phyloP scores from a whole-genome alignment of 345 rosid genomes.

The Mercurialis annua region DNA sequence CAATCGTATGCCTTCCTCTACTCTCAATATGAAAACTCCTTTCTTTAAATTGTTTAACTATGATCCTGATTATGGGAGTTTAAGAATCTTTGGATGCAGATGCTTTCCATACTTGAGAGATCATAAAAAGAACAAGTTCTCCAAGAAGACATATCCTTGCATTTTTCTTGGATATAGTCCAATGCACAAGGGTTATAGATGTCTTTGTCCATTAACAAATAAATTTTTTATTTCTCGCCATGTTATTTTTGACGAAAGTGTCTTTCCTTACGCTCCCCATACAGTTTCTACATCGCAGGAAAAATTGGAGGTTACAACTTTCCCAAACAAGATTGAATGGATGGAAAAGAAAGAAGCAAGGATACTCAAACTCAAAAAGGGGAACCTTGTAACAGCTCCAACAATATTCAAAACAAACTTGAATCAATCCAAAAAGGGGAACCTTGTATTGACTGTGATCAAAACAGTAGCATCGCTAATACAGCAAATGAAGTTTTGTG shows the following conservation, averaged over 20 bases:
- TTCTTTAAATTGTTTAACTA: too few relatives aligned
- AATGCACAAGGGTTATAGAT: background rate
- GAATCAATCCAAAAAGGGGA: background rate
- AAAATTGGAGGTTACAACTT: conserved; percentile 1
- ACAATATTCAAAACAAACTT: background rate
- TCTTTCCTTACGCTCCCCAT: conserved; percentile 1
- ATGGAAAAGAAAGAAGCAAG: background rate
- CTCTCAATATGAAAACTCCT: background rate
- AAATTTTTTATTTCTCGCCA: background rate
- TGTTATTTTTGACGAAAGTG: background rate
- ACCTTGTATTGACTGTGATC: background rate
- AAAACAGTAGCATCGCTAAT: background rate
- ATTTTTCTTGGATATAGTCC: background rate
- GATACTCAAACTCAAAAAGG: background rate
- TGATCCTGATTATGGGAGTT: background rate
- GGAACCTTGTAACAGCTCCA: background rate
- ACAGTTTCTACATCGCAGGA: background rate
- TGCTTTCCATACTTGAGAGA: background rate
- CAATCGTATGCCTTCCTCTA: background rate
- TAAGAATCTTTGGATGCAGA: background rate
- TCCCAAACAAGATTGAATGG: background rate
- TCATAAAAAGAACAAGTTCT: background rate
- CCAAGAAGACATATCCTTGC: conserved; percentile 1
- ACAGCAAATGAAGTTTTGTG: background rate
- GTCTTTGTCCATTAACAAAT: background rate